Evolutionary conservation across 805 yeast species (phyloP).

Genomic region (Nakazawaea pomicola): DNA sequence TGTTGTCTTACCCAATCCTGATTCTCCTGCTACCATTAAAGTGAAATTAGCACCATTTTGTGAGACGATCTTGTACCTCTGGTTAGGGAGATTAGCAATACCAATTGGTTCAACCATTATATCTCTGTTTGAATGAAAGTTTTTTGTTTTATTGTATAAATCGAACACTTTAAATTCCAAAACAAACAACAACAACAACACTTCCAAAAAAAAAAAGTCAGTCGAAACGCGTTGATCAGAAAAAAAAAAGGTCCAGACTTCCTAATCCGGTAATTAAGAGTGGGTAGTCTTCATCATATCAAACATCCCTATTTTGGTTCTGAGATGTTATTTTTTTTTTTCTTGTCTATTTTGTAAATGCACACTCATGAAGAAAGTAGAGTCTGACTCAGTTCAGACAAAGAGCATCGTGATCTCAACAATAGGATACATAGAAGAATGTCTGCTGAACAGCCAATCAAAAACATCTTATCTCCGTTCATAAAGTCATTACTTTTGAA

Average conservation of each 20-base stretch:
- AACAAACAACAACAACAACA: conserved; percentile 1
- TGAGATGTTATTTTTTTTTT: no score
- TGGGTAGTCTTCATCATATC: no score
- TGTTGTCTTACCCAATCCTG: conserved; percentile 91
- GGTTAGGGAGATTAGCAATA: conserved; percentile 68
- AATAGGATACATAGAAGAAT: no score
- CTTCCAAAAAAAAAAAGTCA: background rate
- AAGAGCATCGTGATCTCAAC: background rate
- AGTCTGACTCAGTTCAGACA: no score
- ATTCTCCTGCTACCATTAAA: conserved; percentile 84
- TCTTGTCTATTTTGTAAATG: no score
- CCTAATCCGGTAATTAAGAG: background rate
- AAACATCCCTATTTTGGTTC: no score
- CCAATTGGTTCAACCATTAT: conserved; percentile 51
- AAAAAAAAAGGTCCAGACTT: background rate
- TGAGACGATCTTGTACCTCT: conserved; percentile 72
- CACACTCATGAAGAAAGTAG: no score
- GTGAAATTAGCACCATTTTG: conserved; percentile 75
- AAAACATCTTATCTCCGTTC: conserved; percentile 38
- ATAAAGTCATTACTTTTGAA: conserved; percentile 57
- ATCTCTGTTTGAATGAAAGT: background rate
- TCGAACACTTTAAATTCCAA: background rate
- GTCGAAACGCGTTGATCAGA: background rate
- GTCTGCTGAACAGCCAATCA: background rate
- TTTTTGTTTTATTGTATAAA: background rate